Percentiles rank a stretch among this genome's conserved stretches.
Conservation (phyloP, 805 yeast genomes). For the Teunomyces lycoperdinae region DNA sequence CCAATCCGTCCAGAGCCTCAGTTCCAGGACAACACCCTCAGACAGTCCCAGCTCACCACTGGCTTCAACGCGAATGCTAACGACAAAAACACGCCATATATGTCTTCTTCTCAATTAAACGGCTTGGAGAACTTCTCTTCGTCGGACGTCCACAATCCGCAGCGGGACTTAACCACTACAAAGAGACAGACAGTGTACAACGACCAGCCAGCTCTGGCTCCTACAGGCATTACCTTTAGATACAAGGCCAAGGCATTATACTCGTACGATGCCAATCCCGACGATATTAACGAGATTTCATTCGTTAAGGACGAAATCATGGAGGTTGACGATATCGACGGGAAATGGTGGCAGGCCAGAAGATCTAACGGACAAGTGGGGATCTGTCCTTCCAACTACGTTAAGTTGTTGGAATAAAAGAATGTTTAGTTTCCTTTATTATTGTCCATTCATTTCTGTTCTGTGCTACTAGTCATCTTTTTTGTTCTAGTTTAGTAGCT, state of each 20-base stretch:
- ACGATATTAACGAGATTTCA: conserved; percentile 88
- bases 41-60: conserved; percentile 33
- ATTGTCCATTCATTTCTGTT: background rate
- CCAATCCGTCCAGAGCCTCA: conserved; percentile 14
- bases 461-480: background rate
- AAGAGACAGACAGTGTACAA: conserved; percentile 22
- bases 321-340: conserved; percentile 87
- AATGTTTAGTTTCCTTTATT: background rate
- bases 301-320: conserved; percentile 89
- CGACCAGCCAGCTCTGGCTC: conserved; percentile 18
- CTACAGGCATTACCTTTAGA: conserved; percentile 51
- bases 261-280: conserved; percentile 84
- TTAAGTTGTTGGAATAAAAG: conserved; percentile 57
- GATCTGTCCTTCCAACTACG: conserved; percentile 93
- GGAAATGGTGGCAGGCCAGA: conserved; percentile 98
- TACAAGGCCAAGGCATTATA: conserved; percentile 85
- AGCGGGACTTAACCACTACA: conserved; percentile 29
- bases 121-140: conserved; percentile 57
- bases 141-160: conserved; percentile 26
- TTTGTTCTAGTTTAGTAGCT: background rate
- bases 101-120: conserved; percentile 55
- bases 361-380: conserved; percentile 90
- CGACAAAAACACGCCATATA: conserved; percentile 32
- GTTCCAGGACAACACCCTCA: conserved; percentile 31
- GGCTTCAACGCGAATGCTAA: conserved; percentile 21